Evolutionary conservation across 2,329 filamentous ascomycete genomes (phyloP).

Genomic region (Drechslerella stenobrocha): DNA sequence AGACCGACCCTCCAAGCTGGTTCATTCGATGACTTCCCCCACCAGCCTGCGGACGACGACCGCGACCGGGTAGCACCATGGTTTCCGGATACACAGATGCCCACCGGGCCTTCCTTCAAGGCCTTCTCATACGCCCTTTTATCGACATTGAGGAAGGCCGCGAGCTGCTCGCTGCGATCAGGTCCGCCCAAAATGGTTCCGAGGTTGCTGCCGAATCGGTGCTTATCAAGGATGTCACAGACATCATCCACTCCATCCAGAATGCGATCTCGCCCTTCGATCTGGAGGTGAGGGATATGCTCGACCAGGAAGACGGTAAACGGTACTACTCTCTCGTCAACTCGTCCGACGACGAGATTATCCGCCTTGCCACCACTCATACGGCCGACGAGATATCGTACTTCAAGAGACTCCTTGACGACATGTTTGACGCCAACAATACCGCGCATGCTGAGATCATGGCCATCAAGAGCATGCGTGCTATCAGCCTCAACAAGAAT

Average conservation of each 20-base stretch:
- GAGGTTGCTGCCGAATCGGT: conserved; percentile 61
- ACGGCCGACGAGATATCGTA: conserved; percentile 83
- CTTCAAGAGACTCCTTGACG: conserved; percentile 82
- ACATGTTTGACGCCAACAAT: conserved; percentile 90
- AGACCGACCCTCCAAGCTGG: not conserved
- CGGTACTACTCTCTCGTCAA: conserved; percentile 76
- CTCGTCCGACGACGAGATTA: conserved; percentile 78
- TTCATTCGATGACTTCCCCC: not conserved
- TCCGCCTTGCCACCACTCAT: conserved; percentile 82
- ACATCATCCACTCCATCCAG: conserved; percentile 72
- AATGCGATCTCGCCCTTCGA: conserved; percentile 76
- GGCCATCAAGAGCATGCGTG: conserved; percentile 78
- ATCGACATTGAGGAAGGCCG: conserved; percentile 75
- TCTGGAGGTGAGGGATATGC: conserved; percentile 76
- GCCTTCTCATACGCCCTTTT: conserved; percentile 75
- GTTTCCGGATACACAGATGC: conserved; percentile 62
- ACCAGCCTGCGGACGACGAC: not conserved
- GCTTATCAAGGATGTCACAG: conserved; percentile 67
- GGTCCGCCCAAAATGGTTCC: conserved; percentile 61
- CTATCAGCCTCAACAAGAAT: conserved; percentile 67
- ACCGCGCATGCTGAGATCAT: conserved; percentile 77
- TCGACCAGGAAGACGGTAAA: conserved; percentile 73
- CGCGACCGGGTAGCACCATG: not conserved
- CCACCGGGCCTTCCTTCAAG: conserved; percentile 88
- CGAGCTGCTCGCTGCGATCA: conserved; percentile 74